Evolutionary conservation across 495 filamentous ascomycete genomes (phyloP).

Genomic region (Bombardia bombarda): DNA sequence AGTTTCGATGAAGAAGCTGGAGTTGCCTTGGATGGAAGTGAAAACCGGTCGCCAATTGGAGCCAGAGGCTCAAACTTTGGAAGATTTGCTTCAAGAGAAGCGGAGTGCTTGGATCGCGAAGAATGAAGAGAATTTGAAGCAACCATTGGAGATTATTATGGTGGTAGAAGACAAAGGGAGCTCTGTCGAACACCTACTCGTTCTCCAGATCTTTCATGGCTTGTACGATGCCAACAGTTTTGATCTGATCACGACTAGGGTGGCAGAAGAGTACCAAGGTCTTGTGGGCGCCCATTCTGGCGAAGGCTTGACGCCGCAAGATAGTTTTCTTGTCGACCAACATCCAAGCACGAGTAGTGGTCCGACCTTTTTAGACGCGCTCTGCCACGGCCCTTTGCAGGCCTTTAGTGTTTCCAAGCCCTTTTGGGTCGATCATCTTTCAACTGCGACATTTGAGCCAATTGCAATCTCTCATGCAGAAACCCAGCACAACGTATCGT

Average conservation of each 20-base stretch:
- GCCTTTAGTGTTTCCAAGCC: conserved; percentile 41
- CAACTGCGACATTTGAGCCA: conserved; percentile 23
- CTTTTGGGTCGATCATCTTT: conserved; percentile 63
- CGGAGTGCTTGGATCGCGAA: conserved; percentile 32
- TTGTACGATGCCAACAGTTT: conserved; percentile 85
- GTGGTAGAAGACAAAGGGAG: conserved; percentile 16
- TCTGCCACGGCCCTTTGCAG: conserved; percentile 52
- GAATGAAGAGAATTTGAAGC: conserved; percentile 16
- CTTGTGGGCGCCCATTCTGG: not conserved
- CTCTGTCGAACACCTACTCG: conserved; percentile 42
- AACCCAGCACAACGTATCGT: conserved; percentile 3
- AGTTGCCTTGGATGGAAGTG: conserved; percentile 41
- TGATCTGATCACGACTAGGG: conserved; percentile 50
- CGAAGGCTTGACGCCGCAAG: no score
- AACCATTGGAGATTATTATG: conserved; percentile 33
- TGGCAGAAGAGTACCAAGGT: conserved; percentile 40
- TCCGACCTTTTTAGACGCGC: conserved; percentile 42
- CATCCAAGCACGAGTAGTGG: no score
- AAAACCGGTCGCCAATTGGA: no score
- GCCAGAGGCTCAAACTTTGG: conserved; percentile 23
- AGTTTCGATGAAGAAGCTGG: conserved; percentile 43
- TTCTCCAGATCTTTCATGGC: conserved; percentile 70
- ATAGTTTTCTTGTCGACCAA: no score
- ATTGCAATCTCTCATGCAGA: conserved; percentile 14
- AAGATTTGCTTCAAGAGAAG: conserved; percentile 19